These are phyloP conservation scores for Saxophila tyrrhenica DNA, from an alignment of 495 filamentous ascomycete genomes.

Conservation along the genomic window DNA sequence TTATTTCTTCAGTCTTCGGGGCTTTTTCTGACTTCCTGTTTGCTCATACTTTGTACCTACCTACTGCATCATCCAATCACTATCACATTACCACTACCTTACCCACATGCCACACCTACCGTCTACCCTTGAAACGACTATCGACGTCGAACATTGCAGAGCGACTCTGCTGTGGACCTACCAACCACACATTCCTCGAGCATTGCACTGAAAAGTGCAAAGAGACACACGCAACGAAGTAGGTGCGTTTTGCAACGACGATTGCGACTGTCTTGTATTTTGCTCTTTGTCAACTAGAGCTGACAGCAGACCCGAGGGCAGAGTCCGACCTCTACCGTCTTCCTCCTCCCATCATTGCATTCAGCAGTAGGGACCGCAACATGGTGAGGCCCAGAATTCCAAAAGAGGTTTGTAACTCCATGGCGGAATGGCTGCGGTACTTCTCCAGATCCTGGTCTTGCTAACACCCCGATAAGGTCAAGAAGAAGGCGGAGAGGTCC, in stretches of 20 bases:
- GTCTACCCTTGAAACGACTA: background rate
- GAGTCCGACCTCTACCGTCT: too few species aligned
- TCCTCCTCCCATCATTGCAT: background rate
- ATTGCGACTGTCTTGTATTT: too few species aligned
- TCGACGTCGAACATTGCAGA: background rate
- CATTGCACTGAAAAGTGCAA: too few species aligned
- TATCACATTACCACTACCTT: background rate
- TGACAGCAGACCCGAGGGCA: too few species aligned
- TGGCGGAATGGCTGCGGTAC: too few species aligned
- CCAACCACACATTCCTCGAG: too few species aligned
- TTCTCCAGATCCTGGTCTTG: too few species aligned
- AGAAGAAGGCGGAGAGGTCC: background rate
- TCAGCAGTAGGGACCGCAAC: background rate
- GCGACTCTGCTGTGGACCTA: too few species aligned
- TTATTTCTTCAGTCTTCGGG: background rate
- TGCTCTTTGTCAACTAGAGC: too few species aligned
- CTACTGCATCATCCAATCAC: background rate
- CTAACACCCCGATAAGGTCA: background rate
- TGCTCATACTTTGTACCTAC: background rate
- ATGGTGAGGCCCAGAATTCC: background rate
- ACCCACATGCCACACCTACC: background rate
- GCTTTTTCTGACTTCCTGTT: background rate
- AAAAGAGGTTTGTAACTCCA: background rate
- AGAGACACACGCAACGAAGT: too few species aligned
- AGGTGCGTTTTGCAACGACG: too few species aligned